A percentile compares a stretch with the other conserved stretches of the same genome.
Evolutionary conservation across 2,329 filamentous ascomycete species (phyloP).

Genomic region (Fusarium miscanthi): DNA sequence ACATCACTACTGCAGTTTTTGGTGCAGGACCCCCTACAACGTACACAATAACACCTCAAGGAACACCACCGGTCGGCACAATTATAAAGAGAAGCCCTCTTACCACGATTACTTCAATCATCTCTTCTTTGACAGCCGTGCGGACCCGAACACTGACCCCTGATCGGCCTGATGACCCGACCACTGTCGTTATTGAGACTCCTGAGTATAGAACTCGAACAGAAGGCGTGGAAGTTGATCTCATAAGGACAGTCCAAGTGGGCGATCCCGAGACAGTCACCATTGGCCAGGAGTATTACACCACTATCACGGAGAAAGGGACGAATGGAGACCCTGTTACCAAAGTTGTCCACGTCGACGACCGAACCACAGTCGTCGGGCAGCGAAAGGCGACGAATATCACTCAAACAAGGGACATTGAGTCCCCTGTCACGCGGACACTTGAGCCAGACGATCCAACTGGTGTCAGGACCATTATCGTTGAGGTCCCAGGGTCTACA

Average conservation of each 20-base stretch:
- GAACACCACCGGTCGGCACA: constrained; percentile 7
- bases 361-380: background rate
- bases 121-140: background rate
- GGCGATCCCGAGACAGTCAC: background rate
- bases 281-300: background rate
- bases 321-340: background rate
- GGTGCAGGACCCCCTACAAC: background rate
- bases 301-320: background rate
- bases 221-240: background rate
- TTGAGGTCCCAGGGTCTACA: background rate
- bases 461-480: background rate
- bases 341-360: background rate
- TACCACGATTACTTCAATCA: constrained; percentile 1
- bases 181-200: background rate
- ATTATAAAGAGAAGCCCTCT: background rate
- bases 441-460: background rate
- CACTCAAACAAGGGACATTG: background rate
- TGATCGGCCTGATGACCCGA: background rate
- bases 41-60: background rate
- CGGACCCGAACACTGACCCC: constrained; percentile 5
- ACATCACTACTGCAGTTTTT: background rate
- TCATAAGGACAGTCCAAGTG: background rate
- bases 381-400: background rate
- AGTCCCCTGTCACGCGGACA: background rate
- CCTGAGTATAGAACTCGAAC: background rate